phyloP scores from a whole-genome alignment of 2,329 filamentous ascomycete species.

The Claviceps sp. region DNA sequence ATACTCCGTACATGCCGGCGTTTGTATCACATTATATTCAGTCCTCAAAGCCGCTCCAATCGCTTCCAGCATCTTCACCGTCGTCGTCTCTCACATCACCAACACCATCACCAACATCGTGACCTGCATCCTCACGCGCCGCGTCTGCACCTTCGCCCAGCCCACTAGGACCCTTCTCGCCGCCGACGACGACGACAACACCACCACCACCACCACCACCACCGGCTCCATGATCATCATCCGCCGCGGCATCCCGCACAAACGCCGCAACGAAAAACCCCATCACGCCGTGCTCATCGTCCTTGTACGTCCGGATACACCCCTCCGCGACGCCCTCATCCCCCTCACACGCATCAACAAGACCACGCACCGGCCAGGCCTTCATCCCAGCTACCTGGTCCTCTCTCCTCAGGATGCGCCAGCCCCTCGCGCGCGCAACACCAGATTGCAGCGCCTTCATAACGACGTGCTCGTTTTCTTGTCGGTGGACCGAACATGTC shows the following conservation, averaged over 20 bases:
- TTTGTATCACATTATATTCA: neutral
- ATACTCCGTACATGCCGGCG: too few relatives aligned
- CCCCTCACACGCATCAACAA: slow-evolving; percentile 32
- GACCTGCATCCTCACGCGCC: slow-evolving; percentile 21
- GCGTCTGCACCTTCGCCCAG: slow-evolving; percentile 34
- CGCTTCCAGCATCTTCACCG: slow-evolving; percentile 8
- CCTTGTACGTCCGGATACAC: slow-evolving; percentile 72
- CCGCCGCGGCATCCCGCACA: slow-evolving; percentile 24
- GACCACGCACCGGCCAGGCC: slow-evolving; percentile 58
- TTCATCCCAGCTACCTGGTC: slow-evolving; percentile 66
- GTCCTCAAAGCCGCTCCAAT: slow-evolving; percentile 9
- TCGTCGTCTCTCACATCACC: slow-evolving; percentile 10
- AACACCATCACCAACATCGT: slow-evolving; percentile 24
- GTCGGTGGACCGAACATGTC: slow-evolving; percentile 76
- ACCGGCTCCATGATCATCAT: too few relatives aligned
- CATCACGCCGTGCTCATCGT: slow-evolving; percentile 72
- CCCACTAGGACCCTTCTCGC: slow-evolving; percentile 37
- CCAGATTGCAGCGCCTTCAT: slow-evolving; percentile 54
- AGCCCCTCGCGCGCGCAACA: slow-evolving; percentile 53
- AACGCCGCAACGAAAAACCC: slow-evolving; percentile 94
- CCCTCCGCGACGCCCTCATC: slow-evolving; percentile 49
- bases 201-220: neutral
- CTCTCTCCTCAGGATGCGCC: slow-evolving; percentile 59
- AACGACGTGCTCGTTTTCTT: slow-evolving; percentile 85
- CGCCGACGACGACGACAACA: neutral